Evolutionary conservation across 176 grass and related monocot species (phyloP), one percentile per base, ranked within the genome.

Genomic region (Oryza glumipatula): DNA sequence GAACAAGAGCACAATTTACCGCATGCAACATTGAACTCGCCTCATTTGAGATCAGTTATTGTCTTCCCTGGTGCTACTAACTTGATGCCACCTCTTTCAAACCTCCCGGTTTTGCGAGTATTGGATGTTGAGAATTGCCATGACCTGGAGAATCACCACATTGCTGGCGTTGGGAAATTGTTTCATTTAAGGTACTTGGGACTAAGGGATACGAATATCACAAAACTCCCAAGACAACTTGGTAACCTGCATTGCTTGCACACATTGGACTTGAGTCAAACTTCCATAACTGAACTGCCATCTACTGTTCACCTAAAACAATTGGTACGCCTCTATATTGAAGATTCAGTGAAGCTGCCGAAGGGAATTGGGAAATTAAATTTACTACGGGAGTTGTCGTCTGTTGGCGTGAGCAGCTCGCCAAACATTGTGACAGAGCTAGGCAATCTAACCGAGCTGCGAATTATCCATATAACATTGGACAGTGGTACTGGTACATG

Each of bases 91-190:
- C 28, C 28, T 30, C 0, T 30, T 30, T 30, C 28, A 30, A 30
- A 30, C 28, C 28, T 30, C 28, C 28, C 28, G 1, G 72, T 58
- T 32, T 6, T 84, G 32, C 73, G 65, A 56, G 73, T 84, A 21
- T 32, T 84, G 65, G 82, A 76, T 19, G 41, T 84, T n/a, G 73
- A 60, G 70, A 7, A 35, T 70, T 77, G 73, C 13, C 73, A 22
- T n/a, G 33, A 70, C n/a, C 36, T 84, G 32, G 44, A 76, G 8
- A 69, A 32, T 30, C 61, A 85, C 5, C 47, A 84, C 7, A 13
- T 85, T 30, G 11, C 10, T 13, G 51, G 47, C n/a, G 14, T 56
- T 73, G 80, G 23, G 0, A 82, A 11, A 21, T 63, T 82, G 23
- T 46, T 46, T 82, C 69, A 73, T 19, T 77, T 85, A 24, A 70